Percentiles rank a stretch among this genome's conserved stretches.
Evolutionary conservation across 2,329 filamentous ascomycete species (phyloP).

Genomic region (Mycosphaerella sp.): DNA sequence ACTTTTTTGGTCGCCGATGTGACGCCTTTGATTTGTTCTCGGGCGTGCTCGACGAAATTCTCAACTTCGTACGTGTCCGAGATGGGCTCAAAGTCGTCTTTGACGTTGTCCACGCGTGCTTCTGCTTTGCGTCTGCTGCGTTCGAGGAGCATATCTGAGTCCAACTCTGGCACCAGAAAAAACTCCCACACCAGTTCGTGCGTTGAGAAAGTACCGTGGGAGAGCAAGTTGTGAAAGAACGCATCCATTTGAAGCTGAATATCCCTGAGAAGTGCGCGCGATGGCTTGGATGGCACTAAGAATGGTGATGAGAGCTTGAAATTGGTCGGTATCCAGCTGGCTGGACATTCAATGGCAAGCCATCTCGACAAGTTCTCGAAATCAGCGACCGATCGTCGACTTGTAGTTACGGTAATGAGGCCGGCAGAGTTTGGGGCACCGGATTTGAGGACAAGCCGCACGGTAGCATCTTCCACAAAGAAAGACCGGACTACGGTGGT

Average conservation of each 20-base stretch:
- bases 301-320: constrained; percentile 77
- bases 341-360: constrained; percentile 81
- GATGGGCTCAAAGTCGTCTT: constrained; percentile 81
- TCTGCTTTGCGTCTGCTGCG: constrained; percentile 82
- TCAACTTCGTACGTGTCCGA: constrained; percentile 72
- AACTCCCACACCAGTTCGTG: constrained; percentile 99
- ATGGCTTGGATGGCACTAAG: constrained; percentile 87
- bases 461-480: constrained; percentile 93
- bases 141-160: constrained; percentile 82
- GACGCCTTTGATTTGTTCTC: constrained; percentile 80
- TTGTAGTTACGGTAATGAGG: constrained; percentile 90
- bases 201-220: constrained; percentile 85
- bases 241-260: constrained; percentile 80
- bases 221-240: constrained; percentile 78
- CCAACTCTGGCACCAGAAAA: constrained; percentile 90
- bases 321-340: constrained; percentile 84
- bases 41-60: constrained; percentile 82
- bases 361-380: constrained; percentile 86
- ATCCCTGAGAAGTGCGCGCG: constrained; percentile 76
- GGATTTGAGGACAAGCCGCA: constrained; percentile 89
- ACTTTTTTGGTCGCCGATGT: constrained; percentile 77
- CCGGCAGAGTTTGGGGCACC: constrained; percentile 75
- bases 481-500: constrained; percentile 92
- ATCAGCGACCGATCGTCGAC: constrained; percentile 75
- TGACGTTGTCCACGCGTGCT: constrained; percentile 72